A percentile compares a stretch with the other conserved stretches of the same genome.
Evolutionary conservation across 2,329 filamentous ascomycete genomes (phyloP).

Genomic region (Epichloe uncinata): DNA sequence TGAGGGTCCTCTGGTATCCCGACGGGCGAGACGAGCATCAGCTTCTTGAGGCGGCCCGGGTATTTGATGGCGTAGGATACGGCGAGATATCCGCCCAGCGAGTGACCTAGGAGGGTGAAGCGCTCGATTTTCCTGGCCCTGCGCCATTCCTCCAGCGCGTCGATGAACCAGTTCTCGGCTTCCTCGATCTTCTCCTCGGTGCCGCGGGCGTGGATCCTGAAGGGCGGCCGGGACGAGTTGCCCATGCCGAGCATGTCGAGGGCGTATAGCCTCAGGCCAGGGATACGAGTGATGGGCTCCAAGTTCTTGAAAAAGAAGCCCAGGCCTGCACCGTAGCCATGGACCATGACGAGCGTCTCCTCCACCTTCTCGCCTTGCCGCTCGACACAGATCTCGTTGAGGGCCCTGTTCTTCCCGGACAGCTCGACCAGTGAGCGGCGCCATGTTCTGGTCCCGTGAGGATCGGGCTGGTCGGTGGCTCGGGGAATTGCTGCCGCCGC

Average conservation of each 20-base stretch:
- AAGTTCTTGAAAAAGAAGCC: slow-evolving; percentile 99
- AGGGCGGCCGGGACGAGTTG: slow-evolving; percentile 68
- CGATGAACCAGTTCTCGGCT: slow-evolving; percentile 91
- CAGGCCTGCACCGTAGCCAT: slow-evolving; percentile 90
- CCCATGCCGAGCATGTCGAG: slow-evolving; percentile 96
- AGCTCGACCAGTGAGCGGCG: slow-evolving; percentile 72
- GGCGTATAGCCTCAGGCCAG: slow-evolving; percentile 81
- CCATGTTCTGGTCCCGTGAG: slow-evolving; percentile 77
- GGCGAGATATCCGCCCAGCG: slow-evolving; percentile 86
- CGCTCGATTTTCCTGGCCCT: slow-evolving; percentile 76
- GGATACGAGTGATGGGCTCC: slow-evolving; percentile 64
- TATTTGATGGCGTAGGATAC: slow-evolving; percentile 95
- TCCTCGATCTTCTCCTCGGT: slow-evolving; percentile 69
- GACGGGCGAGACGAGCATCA: slow-evolving; percentile 88
- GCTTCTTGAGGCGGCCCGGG: slow-evolving; percentile 84
- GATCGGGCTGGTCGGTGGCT: slow-evolving; percentile 46
- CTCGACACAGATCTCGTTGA: slow-evolving; percentile 92
- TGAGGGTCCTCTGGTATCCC: slow-evolving; percentile 92
- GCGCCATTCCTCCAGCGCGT: slow-evolving; percentile 93
- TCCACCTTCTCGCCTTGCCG: slow-evolving; percentile 65
- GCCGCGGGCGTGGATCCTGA: slow-evolving; percentile 74
- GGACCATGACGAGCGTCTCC: slow-evolving; percentile 86
- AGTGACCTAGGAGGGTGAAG: slow-evolving; percentile 89
- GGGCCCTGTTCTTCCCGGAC: slow-evolving; percentile 68
- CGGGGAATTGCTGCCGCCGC: neutral